phyloP scores from a whole-genome alignment of 495 filamentous ascomycete genomes.

The Choiromyces venosus region DNA sequence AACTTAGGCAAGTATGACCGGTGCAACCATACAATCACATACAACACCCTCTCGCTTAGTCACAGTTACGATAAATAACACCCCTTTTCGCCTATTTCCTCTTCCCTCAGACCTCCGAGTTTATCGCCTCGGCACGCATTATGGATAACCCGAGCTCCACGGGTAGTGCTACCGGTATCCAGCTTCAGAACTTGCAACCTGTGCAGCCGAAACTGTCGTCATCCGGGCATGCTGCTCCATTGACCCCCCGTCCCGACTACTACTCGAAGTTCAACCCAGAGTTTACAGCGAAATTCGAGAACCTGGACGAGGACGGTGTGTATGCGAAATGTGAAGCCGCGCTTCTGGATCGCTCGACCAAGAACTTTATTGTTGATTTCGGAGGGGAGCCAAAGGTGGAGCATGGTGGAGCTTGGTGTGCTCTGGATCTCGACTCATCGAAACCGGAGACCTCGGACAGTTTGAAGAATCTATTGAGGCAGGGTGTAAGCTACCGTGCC shows the following conservation, averaged over 20 bases:
- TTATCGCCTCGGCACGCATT: neutral
- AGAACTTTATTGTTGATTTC: conserved; percentile 63
- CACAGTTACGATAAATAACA: neutral
- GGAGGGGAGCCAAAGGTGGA: conserved; percentile 41
- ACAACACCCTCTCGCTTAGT: neutral
- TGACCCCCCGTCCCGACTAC: conserved; percentile 9
- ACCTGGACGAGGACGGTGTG: conserved; percentile 49
- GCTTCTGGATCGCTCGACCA: conserved; percentile 44
- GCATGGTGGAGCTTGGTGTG: conserved; percentile 55
- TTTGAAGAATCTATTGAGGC: conserved; percentile 19
- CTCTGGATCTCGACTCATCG: conserved; percentile 49
- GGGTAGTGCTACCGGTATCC: conserved; percentile 10
- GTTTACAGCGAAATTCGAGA: conserved; percentile 43
- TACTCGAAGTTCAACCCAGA: conserved; percentile 22
- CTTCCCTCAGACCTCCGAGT: neutral
- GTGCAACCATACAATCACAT: neutral
- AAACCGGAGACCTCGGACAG: conserved; percentile 7
- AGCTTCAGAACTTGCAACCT: conserved; percentile 13
- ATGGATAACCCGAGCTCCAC: neutral
- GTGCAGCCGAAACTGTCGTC: neutral
- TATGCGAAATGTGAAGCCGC: conserved; percentile 44
- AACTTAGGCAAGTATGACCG: neutral
- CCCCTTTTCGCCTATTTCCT: neutral
- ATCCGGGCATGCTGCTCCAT: conserved; percentile 9
- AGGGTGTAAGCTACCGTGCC: conserved; percentile 11